Conservation (phyloP, 202 grass and related monocot species). For the Elaeis oleifera region DNA sequence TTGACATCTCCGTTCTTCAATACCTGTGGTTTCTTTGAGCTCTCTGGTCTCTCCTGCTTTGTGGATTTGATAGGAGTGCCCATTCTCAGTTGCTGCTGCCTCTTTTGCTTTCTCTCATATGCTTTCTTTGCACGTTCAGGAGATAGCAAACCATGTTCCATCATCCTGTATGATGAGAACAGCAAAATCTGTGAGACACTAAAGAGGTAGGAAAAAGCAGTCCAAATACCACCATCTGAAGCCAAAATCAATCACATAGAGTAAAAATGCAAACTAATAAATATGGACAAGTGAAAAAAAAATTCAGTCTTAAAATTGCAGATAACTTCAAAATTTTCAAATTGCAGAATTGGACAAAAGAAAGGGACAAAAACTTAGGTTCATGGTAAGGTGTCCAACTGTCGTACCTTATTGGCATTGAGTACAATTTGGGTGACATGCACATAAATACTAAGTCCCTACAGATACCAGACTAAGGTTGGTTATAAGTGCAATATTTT, state of each 20-base stretch:
- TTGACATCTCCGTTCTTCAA: slow-evolving; percentile 38
- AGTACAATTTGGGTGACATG: too few relatives aligned
- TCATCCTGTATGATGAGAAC: slow-evolving; percentile 51
- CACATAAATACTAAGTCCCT: too few relatives aligned
- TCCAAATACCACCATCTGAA: not conserved
- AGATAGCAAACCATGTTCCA: slow-evolving; percentile 69
- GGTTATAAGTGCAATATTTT: too few relatives aligned
- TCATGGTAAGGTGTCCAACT: too few relatives aligned
- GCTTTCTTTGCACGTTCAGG: slow-evolving; percentile 79
- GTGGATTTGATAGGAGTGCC: slow-evolving; percentile 42
- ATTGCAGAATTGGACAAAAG: too few relatives aligned
- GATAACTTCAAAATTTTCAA: too few relatives aligned
- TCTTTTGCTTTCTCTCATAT: slow-evolving; percentile 68
- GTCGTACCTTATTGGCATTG: too few relatives aligned
- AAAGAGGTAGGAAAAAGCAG: not conserved
- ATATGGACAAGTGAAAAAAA: too few relatives aligned
- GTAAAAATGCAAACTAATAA: too few relatives aligned
- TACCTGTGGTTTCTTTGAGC: slow-evolving; percentile 44
- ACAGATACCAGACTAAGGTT: too few relatives aligned
- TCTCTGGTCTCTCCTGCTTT: slow-evolving; percentile 52
- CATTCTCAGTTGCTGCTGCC: slow-evolving; percentile 46
- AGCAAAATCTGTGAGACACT: not conserved
- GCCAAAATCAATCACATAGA: not conserved
- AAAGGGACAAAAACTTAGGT: too few relatives aligned
- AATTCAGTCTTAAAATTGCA: too few relatives aligned